Evolutionary conservation across 2,329 filamentous ascomycete genomes (phyloP).

Genomic region (Epichloe gansuensis): DNA sequence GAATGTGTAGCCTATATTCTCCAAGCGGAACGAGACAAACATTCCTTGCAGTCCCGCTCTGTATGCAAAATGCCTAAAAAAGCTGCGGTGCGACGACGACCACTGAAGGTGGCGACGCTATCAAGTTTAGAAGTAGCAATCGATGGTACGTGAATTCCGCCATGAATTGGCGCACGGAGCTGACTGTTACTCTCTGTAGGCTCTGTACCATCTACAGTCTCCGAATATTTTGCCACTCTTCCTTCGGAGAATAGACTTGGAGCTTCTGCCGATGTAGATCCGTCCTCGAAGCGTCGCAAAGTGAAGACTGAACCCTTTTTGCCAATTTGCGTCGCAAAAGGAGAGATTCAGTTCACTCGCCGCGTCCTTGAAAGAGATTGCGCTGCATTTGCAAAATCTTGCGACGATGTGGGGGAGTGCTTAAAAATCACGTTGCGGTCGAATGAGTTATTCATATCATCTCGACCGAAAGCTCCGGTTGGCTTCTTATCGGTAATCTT

Average conservation of each 20-base stretch:
- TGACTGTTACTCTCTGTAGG: constrained; percentile 9
- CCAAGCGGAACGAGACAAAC: background rate
- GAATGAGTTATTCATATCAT: constrained; percentile 10
- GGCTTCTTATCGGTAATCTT: constrained; percentile 9
- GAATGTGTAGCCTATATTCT: too few relatives aligned
- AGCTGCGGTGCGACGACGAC: background rate
- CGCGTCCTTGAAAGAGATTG: constrained; percentile 9
- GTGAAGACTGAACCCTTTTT: constrained; percentile 5
- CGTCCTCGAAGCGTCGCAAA: constrained; percentile 21
- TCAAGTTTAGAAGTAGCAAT: constrained; percentile 10
- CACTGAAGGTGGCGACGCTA: background rate
- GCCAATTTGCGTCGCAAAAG: constrained; percentile 16
- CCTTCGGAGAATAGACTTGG: constrained; percentile 8
- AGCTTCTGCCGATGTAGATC: constrained; percentile 6
- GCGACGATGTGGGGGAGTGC: constrained; percentile 12
- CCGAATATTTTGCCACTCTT: constrained; percentile 13
- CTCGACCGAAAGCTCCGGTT: constrained; percentile 6
- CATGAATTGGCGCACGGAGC: background rate
- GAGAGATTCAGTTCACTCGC: constrained; percentile 16
- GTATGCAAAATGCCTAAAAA: constrained; percentile 6
- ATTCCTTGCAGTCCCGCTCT: background rate
- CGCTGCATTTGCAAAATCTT: constrained; percentile 3
- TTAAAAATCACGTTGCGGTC: constrained; percentile 9
- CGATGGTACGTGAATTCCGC: constrained; percentile 13
- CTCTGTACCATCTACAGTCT: constrained; percentile 12